These are phyloP conservation scores for Psilocybe subaeruginosa DNA, from an alignment of 768 basidiomycete species.

Conservation along the genomic window DNA sequence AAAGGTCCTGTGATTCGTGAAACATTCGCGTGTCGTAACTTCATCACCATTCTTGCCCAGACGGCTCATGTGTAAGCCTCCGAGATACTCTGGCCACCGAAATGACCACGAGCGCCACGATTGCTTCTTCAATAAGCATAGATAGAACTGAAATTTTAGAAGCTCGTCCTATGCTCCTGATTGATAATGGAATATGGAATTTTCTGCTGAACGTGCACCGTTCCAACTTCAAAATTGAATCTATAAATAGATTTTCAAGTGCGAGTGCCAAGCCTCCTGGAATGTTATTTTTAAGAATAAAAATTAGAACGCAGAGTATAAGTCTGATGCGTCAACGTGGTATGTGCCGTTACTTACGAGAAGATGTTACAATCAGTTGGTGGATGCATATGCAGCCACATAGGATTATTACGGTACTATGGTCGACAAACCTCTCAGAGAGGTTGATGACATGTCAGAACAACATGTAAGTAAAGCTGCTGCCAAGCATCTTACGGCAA, in stretches of 20 bases:
- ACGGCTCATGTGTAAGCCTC: neutral
- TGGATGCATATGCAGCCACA: too few species aligned
- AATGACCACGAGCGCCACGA: too few species aligned
- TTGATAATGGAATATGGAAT: too few species aligned
- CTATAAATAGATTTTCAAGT: neutral
- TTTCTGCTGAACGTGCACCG: neutral
- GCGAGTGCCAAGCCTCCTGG: neutral
- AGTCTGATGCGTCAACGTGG: too few species aligned
- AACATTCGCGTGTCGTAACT: neutral
- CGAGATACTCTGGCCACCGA: too few species aligned
- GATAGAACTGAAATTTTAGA: too few species aligned
- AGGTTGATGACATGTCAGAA: neutral
- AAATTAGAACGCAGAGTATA: too few species aligned
- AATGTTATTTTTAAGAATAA: too few species aligned
- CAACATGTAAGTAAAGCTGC: neutral
- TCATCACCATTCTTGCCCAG: neutral
- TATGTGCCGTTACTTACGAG: neutral
- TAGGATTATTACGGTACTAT: neutral
- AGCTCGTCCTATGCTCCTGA: too few species aligned
- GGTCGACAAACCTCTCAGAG: neutral
- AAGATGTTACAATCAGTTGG: neutral
- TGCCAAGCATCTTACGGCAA: neutral
- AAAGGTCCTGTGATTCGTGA: neutral
- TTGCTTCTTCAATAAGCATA: too few species aligned
- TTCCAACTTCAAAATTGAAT: neutral